A percentile compares a stretch with the other conserved stretches of the same genome.
Conservation (phyloP, 2,329 filamentous ascomycete genomes). For the Phialemoniopsis sp. region DNA sequence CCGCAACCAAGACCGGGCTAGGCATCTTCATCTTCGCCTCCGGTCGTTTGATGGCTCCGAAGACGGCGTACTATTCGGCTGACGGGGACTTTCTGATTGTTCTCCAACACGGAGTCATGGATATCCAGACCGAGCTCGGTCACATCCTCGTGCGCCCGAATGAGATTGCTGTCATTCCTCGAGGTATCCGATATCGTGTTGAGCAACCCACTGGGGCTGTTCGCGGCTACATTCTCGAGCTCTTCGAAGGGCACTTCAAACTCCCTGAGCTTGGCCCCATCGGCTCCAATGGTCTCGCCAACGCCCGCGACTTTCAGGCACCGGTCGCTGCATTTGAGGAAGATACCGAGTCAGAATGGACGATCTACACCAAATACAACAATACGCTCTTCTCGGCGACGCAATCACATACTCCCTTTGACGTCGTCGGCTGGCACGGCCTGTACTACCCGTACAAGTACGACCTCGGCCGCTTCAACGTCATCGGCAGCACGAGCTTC, state of each 20-base stretch:
- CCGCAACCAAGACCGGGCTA: constrained; percentile 72
- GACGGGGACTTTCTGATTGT: constrained; percentile 78
- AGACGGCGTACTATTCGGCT: constrained; percentile 77
- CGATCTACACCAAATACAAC: constrained; percentile 61
- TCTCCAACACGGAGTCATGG: constrained; percentile 67
- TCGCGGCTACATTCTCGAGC: constrained; percentile 70
- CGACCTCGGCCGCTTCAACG: constrained; percentile 73
- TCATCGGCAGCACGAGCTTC: constrained; percentile 67
- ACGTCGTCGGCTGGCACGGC: constrained; percentile 78
- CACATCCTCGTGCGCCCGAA: constrained; percentile 70
- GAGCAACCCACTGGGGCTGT: constrained; percentile 57
- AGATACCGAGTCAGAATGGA: constrained; percentile 38
- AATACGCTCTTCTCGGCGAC: constrained; percentile 61
- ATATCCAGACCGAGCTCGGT: constrained; percentile 76
- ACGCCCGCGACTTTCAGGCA: constrained; percentile 70
- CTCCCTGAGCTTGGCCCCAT: constrained; percentile 72
- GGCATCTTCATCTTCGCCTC: constrained; percentile 80
- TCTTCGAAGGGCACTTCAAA: constrained; percentile 68
- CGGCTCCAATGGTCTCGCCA: constrained; percentile 71
- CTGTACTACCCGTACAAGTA: constrained; percentile 81
- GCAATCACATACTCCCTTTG: constrained; percentile 71
- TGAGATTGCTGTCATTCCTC: constrained; percentile 73
- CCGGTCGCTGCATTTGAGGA: constrained; percentile 67
- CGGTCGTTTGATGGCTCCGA: constrained; percentile 70
- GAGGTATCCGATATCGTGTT: constrained; percentile 71